Percentiles rank a stretch among this genome's conserved stretches.
phyloP scores from a whole-genome alignment of 345 rosid genomes.

The Rhodomyrtus tomentosa region DNA sequence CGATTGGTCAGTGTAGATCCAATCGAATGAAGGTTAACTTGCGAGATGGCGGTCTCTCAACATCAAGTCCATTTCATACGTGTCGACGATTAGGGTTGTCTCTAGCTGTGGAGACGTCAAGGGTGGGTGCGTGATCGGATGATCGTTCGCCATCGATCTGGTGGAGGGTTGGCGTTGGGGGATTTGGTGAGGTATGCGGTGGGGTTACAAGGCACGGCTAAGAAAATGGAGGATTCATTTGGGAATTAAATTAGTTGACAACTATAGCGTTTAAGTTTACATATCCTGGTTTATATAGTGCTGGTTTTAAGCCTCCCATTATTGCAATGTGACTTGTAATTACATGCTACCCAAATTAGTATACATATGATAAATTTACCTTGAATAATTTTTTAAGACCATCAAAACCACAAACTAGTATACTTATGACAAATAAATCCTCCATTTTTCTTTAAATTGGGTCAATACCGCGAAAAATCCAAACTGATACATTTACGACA shows the following conservation, averaged over 20 bases:
- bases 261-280: no score
- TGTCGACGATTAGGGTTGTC: constrained; percentile 23
- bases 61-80: constrained; percentile 40
- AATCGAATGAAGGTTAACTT: constrained; percentile 7
- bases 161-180: constrained; percentile 32
- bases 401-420: no score
- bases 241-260: not conserved
- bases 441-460: no score
- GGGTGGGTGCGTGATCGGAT: constrained; percentile 36
- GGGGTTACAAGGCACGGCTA: constrained; percentile 18
- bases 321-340: no score
- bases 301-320: no score
- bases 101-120: constrained; percentile 4
- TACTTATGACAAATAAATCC: no score
- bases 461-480: no score
- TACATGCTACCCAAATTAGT: no score
- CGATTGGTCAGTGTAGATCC: constrained; percentile 32
- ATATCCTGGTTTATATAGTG: not conserved
- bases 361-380: no score
- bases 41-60: constrained; percentile 44
- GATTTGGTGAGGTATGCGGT: constrained; percentile 27
- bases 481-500: no score
- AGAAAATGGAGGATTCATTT: constrained; percentile 22
- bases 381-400: no score
- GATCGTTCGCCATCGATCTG: constrained; percentile 43